Evolutionary conservation across 225 moss, liverwort and hornwort genomes (phyloP), one percentile per base, ranked within the genome.

Genomic region (Sphagnum tenellum): DNA sequence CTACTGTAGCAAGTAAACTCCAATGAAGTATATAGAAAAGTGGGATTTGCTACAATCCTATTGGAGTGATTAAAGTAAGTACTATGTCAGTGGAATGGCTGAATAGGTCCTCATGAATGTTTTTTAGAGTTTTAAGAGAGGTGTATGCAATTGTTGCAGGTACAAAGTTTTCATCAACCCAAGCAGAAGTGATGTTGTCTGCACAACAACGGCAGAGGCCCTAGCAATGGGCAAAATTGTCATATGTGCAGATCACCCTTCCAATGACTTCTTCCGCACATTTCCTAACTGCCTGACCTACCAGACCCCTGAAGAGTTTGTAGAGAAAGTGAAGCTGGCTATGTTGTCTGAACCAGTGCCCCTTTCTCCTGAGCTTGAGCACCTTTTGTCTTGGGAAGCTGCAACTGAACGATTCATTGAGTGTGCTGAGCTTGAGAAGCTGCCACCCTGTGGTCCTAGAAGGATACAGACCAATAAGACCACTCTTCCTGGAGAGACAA

Each of bases 141-240:
- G 29, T 29, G 29, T 29, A 29, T 29, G 29, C 52, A 52, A 52
- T 9, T 9, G 52, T 71, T 74, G 76, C 90, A 98, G 96, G 66
- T 98, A 98, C 80, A 98, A 98, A 74, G 90, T 98, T 7, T 98
- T 98, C 65, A 90, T 98, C 78, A 98, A 98, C 69, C 96, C 96
- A 57, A 98, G 96, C 71, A 76, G 90, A 52, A 98, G 96, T 71
- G 96, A 98, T 69, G 96, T 98, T 59, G 96, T 98, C 50, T 98
- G 96, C 74, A 98, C 96, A 48, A 98, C 96, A 44, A 98, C 96
- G 9, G 96, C 96, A 3, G 96, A 98, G 75, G 96, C 96, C 46
- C 71, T 98, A 71, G 96, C 96, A 49, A 98, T 98, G 96, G 96
- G 96, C 10, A 98, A 98, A 72, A 98, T 87, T 58, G 96, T 93